Conservation (phyloP, 2,329 filamentous ascomycete genomes). For the Colletotrichum higginsianum region DNA sequence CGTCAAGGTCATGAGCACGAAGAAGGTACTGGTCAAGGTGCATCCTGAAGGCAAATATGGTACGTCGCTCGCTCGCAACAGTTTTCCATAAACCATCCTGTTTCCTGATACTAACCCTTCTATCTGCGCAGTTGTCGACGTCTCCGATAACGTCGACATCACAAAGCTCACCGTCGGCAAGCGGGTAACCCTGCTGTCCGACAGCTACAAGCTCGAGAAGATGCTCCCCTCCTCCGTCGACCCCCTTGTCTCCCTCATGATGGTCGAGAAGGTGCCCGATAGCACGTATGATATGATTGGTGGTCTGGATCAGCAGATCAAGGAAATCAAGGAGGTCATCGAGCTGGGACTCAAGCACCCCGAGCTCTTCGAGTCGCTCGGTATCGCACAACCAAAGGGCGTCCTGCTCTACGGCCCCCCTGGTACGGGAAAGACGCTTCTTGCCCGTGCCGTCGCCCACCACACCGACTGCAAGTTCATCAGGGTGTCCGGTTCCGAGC, state of each 20-base stretch:
- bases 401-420: constrained; percentile 97
- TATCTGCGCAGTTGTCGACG: constrained; percentile 83
- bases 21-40: constrained; percentile 99
- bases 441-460: constrained; percentile 95
- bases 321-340: constrained; percentile 99
- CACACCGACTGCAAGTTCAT: constrained; percentile 99
- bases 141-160: constrained; percentile 94
- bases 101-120: constrained; percentile 4
- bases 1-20: constrained; percentile 99
- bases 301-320: constrained; percentile 98
- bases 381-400: constrained; percentile 98
- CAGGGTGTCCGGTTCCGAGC: constrained; percentile 92
- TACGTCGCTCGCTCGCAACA: constrained; percentile 59
- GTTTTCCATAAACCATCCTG: background rate
- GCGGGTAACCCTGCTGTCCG: constrained; percentile 94
- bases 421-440: constrained; percentile 95
- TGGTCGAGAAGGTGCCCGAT: constrained; percentile 99
- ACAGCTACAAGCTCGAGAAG: constrained; percentile 99
- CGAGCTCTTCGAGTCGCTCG: constrained; percentile 98
- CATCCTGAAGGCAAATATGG: constrained; percentile 99
- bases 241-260: constrained; percentile 98
- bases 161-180: constrained; percentile 97
- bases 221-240: constrained; percentile 98
- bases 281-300: constrained; percentile 99
- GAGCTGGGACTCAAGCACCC: constrained; percentile 98